Percentiles rank a stretch among this genome's conserved stretches.
Evolutionary conservation across 768 basidiomycete genomes (phyloP).

Genomic region (Tricholoma terreum): DNA sequence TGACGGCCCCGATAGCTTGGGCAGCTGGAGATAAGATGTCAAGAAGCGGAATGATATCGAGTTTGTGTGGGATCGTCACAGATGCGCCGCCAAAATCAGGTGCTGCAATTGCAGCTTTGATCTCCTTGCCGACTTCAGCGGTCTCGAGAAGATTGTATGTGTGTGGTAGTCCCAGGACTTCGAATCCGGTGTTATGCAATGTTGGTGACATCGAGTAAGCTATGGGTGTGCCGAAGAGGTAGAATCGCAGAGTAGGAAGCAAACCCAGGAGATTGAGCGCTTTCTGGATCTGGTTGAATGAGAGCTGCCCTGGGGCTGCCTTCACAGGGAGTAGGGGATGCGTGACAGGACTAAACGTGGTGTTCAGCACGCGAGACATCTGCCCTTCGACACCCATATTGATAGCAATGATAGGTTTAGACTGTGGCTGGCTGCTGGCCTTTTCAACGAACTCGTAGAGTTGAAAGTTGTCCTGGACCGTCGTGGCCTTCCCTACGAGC

Average conservation of each 20-base stretch:
- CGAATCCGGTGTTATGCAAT: slow-evolving; percentile 88
- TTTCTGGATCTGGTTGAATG: slow-evolving; percentile 80
- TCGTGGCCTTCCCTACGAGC: slow-evolving; percentile 81
- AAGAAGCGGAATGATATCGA: slow-evolving; percentile 82
- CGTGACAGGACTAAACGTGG: slow-evolving; percentile 84
- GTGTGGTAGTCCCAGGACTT: slow-evolving; percentile 80
- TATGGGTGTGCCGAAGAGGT: slow-evolving; percentile 89
- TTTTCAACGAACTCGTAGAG: slow-evolving; percentile 69
- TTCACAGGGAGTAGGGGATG: slow-evolving; percentile 82
- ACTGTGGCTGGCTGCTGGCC: slow-evolving; percentile 35
- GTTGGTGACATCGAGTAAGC: slow-evolving; percentile 88
- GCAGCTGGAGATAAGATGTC: slow-evolving; percentile 81
- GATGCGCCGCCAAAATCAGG: slow-evolving; percentile 91
- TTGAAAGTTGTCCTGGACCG: slow-evolving; percentile 73
- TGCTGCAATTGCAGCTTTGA: slow-evolving; percentile 58
- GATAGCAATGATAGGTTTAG: slow-evolving; percentile 89
- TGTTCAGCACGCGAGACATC: slow-evolving; percentile 84
- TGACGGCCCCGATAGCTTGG: slow-evolving; percentile 87
- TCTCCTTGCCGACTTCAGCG: slow-evolving; percentile 54
- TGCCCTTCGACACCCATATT: slow-evolving; percentile 92
- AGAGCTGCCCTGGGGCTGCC: slow-evolving; percentile 92
- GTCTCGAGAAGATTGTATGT: slow-evolving; percentile 80
- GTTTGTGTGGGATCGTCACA: slow-evolving; percentile 95
- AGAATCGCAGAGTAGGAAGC: slow-evolving; percentile 71
- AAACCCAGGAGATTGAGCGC: slow-evolving; percentile 81